Percentiles rank a stretch among this genome's conserved stretches.
phyloP scores from a whole-genome alignment of 1,284 basidiomycete species.

The Sphagnurus paluster region DNA sequence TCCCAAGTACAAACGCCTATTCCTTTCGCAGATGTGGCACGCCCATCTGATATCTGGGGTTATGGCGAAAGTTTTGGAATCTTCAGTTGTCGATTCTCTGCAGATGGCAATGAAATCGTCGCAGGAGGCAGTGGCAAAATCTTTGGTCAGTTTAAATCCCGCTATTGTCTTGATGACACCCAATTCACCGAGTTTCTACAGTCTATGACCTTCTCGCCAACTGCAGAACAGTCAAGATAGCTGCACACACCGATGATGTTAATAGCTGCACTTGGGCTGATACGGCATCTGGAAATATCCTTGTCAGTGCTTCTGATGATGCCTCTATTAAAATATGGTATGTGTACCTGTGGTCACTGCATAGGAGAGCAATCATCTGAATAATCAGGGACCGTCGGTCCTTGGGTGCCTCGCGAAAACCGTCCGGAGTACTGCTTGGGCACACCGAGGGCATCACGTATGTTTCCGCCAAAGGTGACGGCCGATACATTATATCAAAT shows the following conservation, averaged over 20 bases:
- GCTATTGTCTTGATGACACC: too few relatives aligned
- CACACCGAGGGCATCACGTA: slow-evolving; percentile 95
- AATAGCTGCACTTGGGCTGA: slow-evolving; percentile 98
- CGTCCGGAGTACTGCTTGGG: slow-evolving; percentile 91
- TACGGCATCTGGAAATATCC: slow-evolving; percentile 86
- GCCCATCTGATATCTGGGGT: slow-evolving; percentile 32
- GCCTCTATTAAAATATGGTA: slow-evolving; percentile 94
- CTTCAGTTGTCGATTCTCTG: slow-evolving; percentile 93
- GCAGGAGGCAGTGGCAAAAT: slow-evolving; percentile 77
- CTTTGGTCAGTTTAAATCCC: slow-evolving; percentile 57
- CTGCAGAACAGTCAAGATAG: slow-evolving; percentile 78
- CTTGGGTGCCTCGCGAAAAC: slow-evolving; percentile 74
- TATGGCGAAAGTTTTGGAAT: slow-evolving; percentile 65
- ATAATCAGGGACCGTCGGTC: slow-evolving; percentile 81
- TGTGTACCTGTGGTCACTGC: too few relatives aligned
- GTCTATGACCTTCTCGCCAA: slow-evolving; percentile 91
- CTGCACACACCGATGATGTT: slow-evolving; percentile 87
- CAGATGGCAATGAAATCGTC: slow-evolving; percentile 91
- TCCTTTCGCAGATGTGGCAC: slow-evolving; percentile 59
- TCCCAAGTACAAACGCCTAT: slow-evolving; percentile 73
- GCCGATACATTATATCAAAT: slow-evolving; percentile 95
- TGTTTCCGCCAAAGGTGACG: slow-evolving; percentile 89
- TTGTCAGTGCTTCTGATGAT: slow-evolving; percentile 94
- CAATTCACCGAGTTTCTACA: slow-evolving; percentile 30
- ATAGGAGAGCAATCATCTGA: too few relatives aligned